phyloP scores from a whole-genome alignment of 176 grass and related monocot species.

The Rhynchospora breviuscula region DNA sequence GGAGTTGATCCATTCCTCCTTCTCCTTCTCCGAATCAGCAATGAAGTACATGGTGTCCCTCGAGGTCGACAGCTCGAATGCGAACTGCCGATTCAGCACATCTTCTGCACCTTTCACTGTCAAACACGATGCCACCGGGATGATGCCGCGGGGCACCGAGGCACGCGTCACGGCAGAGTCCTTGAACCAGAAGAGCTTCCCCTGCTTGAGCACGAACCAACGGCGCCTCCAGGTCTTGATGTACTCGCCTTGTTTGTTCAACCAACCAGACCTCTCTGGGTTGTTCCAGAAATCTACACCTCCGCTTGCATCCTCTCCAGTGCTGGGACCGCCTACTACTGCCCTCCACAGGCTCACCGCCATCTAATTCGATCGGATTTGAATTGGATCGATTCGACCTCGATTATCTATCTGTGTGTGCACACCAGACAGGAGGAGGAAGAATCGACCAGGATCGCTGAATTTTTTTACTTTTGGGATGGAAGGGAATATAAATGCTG shows the following conservation, averaged over 20 bases:
- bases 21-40: conserved; percentile 93
- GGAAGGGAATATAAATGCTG: neutral
- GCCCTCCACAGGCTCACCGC: conserved; percentile 70
- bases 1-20: conserved; percentile 99
- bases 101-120: conserved; percentile 98
- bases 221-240: conserved; percentile 98
- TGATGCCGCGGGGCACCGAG: conserved; percentile 69
- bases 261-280: conserved; percentile 66
- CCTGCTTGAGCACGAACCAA: conserved; percentile 97
- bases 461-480: neutral
- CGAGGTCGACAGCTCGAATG: conserved; percentile 85
- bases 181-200: conserved; percentile 98
- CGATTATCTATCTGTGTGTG: neutral
- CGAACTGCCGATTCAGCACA: conserved; percentile 74
- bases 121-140: conserved; percentile 78
- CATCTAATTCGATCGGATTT: conserved; percentile 30
- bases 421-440: neutral
- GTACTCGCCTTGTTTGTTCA: conserved; percentile 95
- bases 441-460: neutral
- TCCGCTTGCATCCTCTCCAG: conserved; percentile 25
- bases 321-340: conserved; percentile 28
- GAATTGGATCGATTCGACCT: neutral
- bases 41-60: conserved; percentile 98
- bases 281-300: conserved; percentile 90
- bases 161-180: conserved; percentile 55